Evolutionary conservation across 345 rosid genomes (phyloP), one percentile per base, ranked within the genome.

Genomic region (Citrus mangshanensis): DNA sequence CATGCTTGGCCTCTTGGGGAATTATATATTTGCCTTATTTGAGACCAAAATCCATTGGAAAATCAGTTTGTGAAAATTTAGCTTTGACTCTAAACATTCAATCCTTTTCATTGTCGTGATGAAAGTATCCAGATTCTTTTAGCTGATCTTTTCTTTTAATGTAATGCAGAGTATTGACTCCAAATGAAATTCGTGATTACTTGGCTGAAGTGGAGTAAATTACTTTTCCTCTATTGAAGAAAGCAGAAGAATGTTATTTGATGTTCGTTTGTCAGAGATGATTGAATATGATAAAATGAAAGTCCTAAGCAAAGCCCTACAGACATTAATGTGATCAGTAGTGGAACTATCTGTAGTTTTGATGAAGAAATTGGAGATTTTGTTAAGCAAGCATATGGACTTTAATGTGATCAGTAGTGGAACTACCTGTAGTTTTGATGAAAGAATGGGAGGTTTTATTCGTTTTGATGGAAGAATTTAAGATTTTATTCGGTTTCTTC

Each of bases 151-250:
- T 73, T 66, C 25, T 19, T 30, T n/a, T 77, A 3, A 24, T 28
- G 55, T 46, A 58, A 27, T 76, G 85, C 92, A 93, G 97, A 86
- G 94, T 93, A 37, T 86, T 91, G 32, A 91, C 94, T 16, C 88
- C 97, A n/a, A 92, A 92, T 21, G 97, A 93, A 84, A 85, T 93
- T 28, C 93, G 91, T 28, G 94, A 90, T 51, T 86, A 84, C 62
- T 78, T 86, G 84, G 85, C 80, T n/a, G 89, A 86, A 80, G 92
- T 89, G 61, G 97, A 93, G 78, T 93, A 89, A 76, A 55, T 79
- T 79, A 56, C 9, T 34, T 71, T 9, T 62, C 49, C 27, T 32
- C 16, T 14, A 59, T 27, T 18, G 30, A 25, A 68, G 68, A 59
- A 27, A 68, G 27, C 13, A 2, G 25, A 51, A 69, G 1, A 54